A percentile compares a stretch with the other conserved stretches of the same genome.
Evolutionary conservation across 2,329 filamentous ascomycete species (phyloP).

Genomic region (Fusarium piperis): DNA sequence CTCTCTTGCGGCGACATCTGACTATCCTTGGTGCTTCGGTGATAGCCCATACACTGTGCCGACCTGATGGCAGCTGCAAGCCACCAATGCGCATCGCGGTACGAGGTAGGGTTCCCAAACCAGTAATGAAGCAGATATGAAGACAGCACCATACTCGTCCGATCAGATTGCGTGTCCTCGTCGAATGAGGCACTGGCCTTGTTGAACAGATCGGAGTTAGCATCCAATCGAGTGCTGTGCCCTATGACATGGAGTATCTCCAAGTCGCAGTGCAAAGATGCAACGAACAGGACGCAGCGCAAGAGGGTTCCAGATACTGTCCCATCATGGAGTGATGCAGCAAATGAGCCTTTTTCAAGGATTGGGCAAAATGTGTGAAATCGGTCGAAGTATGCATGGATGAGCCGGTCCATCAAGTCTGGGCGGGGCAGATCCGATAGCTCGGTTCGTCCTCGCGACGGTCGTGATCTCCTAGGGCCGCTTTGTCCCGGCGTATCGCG

Average conservation of each 20-base stretch:
- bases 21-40: background rate
- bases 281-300: background rate
- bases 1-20: background rate
- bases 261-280: constrained; percentile 1
- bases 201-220: background rate
- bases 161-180: background rate
- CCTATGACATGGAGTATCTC: constrained; percentile 9
- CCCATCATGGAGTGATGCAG: background rate
- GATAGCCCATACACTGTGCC: background rate
- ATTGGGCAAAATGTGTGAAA: constrained; percentile 8
- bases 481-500: background rate
- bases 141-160: background rate
- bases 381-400: constrained; percentile 8
- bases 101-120: constrained; percentile 10
- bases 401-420: background rate
- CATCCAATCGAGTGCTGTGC: background rate
- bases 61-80: background rate
- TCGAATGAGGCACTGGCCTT: background rate
- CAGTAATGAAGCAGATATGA: constrained; percentile 21
- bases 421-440: background rate
- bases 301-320: background rate
- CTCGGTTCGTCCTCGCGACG: background rate
- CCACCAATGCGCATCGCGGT: background rate
- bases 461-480: background rate
- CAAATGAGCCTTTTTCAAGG: background rate